Evolutionary conservation across 495 filamentous ascomycete genomes (phyloP), one percentile per base, ranked within the genome.

Genomic region (Podospora pseudoanserina): DNA sequence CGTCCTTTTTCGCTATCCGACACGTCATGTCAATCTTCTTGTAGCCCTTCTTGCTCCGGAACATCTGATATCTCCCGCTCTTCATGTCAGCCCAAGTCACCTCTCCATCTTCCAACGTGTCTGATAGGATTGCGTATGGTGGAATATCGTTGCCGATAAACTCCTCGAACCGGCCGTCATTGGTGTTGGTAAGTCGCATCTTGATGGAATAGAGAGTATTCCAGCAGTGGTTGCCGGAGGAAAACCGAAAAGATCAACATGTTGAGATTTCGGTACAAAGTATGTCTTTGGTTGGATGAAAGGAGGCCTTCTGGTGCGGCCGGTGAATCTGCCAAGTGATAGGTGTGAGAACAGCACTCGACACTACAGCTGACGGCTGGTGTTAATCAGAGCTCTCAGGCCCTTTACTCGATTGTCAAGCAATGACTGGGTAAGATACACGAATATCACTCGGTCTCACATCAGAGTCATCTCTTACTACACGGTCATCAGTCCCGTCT

Each of bases 91-190:
- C 19, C 26, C 62, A 63, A 4, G 54, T 60, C 15, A 71, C 65
- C 64, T 74, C 73, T 13, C 67, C 68, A 3, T 66, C 65, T 26
- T 65, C 68, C 73, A 68, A 75, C 0, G 71, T 69, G 26, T 71
- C 68, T 0, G 71, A 75, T 0, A 73, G 27, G 1, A 73, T 75
- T 18, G 64, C 65, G 28, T 75, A 72, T 16, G 34, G 20, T 19
- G 20, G 23, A 15, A 27, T n/a, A 26, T 59, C 16, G 5, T 20
- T 16, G 26, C 54, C 13, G 6, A 15, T 34, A 39, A 60, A 13
- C 18, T 60, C 23, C 15, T 54, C 34, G 11, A 67, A 19, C 0
- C 6, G 18, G 44, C 54, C 49, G 26, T 59, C 28, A 20, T 27
- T 26, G 20, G 30, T 59, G 34, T 64, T 60, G 60, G 60, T 49